Evolutionary conservation across 257 asterid species (phyloP).

Genomic region (Solanum chiquidenum): DNA sequence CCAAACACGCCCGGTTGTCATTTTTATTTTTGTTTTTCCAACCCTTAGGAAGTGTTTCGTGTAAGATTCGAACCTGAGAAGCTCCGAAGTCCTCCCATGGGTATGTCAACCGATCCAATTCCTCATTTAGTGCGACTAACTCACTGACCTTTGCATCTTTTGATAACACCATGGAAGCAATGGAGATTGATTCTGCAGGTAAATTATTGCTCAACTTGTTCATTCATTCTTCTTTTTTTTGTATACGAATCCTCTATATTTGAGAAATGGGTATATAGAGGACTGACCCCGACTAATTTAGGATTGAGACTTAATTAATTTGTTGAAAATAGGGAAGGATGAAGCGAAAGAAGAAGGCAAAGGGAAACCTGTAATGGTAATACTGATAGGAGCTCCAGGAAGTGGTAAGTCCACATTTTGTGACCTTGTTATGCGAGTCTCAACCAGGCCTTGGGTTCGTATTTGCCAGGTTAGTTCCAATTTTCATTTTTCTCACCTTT

Average conservation of each 20-base stretch:
- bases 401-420: constrained; percentile 92
- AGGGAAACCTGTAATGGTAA: constrained; percentile 22
- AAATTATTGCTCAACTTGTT: not conserved
- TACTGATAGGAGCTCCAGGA: constrained; percentile 83
- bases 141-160: not conserved
- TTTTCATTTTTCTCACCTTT: not conserved
- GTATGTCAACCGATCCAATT: not conserved
- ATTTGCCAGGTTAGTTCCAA: constrained; percentile 63
- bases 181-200: constrained; percentile 60
- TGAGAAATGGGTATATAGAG: not conserved
- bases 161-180: constrained; percentile 23
- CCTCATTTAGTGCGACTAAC: not conserved
- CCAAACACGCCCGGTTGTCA: too few relatives aligned
- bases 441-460: constrained; percentile 71
- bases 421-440: constrained; percentile 45
- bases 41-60: not conserved
- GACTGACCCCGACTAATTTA: not conserved
- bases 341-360: constrained; percentile 15
- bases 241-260: not conserved
- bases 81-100: not conserved
- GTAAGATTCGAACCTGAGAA: not conserved
- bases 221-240: not conserved
- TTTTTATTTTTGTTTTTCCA: too few relatives aligned
- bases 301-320: not conserved
- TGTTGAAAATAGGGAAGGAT: constrained; percentile 10